A percentile compares a stretch with the other conserved stretches of the same genome.
These are phyloP conservation scores for Abortiporus biennis DNA, from an alignment of 1,284 basidiomycete species.

Conservation along the genomic window DNA sequence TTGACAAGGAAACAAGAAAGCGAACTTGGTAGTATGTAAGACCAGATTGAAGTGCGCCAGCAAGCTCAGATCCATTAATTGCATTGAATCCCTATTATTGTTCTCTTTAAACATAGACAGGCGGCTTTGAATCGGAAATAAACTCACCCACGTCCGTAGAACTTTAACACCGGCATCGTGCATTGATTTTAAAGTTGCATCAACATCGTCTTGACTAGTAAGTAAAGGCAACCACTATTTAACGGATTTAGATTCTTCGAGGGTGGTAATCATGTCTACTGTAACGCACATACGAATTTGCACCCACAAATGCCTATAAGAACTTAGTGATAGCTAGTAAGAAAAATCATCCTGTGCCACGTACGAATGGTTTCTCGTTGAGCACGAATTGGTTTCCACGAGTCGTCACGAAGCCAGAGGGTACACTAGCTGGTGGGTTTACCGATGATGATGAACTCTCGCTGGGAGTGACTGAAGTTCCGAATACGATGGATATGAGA, in stretches of 20 bases:
- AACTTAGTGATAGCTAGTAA: neutral
- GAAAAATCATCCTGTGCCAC: constrained; percentile 11
- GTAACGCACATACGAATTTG: constrained; percentile 32
- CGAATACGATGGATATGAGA: constrained; percentile 1
- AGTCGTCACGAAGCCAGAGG: constrained; percentile 37
- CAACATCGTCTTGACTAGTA: constrained; percentile 51
- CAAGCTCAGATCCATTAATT: constrained; percentile 51
- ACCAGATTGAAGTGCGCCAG: constrained; percentile 42
- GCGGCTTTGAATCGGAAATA: constrained; percentile 21
- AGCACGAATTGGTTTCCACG: constrained; percentile 36
- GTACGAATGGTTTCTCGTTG: constrained; percentile 41
- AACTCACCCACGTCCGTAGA: constrained; percentile 63
- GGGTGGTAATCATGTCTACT: neutral
- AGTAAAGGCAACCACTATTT: constrained; percentile 50
- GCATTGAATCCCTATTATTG: constrained; percentile 49
- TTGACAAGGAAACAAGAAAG: neutral
- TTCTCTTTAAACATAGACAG: constrained; percentile 21
- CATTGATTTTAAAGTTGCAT: constrained; percentile 51
- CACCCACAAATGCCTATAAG: constrained; percentile 31
- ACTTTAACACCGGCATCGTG: constrained; percentile 52
- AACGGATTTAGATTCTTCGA: neutral
- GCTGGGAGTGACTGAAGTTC: neutral
- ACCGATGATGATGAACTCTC: constrained; percentile 1
- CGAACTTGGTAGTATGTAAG: constrained; percentile 41
- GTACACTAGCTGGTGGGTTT: too few species aligned